Conservation (phyloP, 1,139 yeast genomes). For the Petasospora rhodanensis region DNA sequence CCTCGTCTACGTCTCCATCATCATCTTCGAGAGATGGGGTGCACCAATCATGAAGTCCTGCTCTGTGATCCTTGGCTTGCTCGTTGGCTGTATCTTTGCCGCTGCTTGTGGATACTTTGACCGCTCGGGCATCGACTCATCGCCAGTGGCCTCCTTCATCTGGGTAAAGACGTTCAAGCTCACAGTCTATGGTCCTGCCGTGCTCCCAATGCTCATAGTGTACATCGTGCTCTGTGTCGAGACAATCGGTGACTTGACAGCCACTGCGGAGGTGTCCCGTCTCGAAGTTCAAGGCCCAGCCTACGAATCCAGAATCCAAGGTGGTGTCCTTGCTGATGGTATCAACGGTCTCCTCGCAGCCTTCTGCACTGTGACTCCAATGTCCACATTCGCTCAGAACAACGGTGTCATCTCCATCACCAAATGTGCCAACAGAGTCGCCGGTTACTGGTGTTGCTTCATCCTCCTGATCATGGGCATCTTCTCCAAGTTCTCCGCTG, state of each 20-base stretch:
- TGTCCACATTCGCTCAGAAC: conserved; percentile 89
- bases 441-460: conserved; percentile 87
- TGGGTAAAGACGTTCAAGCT: conserved; percentile 85
- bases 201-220: conserved; percentile 77
- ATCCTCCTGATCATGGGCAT: conserved; percentile 81
- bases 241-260: conserved; percentile 90
- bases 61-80: conserved; percentile 78
- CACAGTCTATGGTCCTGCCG: conserved; percentile 74
- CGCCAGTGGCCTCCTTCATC: conserved; percentile 80
- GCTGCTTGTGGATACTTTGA: conserved; percentile 85
- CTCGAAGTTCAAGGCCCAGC: conserved; percentile 74
- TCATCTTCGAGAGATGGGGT: conserved; percentile 79
- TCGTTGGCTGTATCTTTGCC: conserved; percentile 87
- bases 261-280: conserved; percentile 86
- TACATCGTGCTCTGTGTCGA: conserved; percentile 65
- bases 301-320: conserved; percentile 84
- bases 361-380: conserved; percentile 71
- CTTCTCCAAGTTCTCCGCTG: conserved; percentile 86
- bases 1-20: conserved; percentile 67
- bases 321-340: conserved; percentile 83
- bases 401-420: conserved; percentile 91
- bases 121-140: conserved; percentile 48
- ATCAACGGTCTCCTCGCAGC: conserved; percentile 69
- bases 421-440: conserved; percentile 80
- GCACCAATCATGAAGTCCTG: conserved; percentile 94